A percentile compares a stretch with the other conserved stretches of the same genome.
These are phyloP conservation scores for Fomes fomentarius DNA, from an alignment of 1,284 basidiomycete genomes.

Conservation along the genomic window DNA sequence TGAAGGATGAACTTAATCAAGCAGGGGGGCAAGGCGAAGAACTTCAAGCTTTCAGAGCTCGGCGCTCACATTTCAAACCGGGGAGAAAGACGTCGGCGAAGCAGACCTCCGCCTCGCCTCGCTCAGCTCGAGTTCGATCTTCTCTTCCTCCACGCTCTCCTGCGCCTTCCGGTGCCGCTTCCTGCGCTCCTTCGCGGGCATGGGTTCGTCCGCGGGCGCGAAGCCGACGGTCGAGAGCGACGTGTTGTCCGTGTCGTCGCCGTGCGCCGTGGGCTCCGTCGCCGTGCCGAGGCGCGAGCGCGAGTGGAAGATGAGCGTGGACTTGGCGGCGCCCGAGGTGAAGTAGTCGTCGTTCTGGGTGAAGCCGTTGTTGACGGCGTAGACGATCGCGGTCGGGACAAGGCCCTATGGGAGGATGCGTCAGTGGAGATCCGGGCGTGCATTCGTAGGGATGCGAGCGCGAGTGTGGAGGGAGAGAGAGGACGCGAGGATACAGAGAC, in stretches of 20 bases:
- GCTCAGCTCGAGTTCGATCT: neutral
- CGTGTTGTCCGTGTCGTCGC: constrained; percentile 1
- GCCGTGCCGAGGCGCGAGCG: neutral
- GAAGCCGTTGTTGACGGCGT: constrained; percentile 9
- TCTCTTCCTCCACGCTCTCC: neutral
- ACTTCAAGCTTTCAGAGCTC: too few species aligned
- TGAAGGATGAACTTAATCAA: too few species aligned
- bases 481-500: neutral
- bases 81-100: neutral
- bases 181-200: neutral
- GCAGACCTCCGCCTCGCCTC: neutral
- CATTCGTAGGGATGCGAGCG: neutral
- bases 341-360: constrained; percentile 3
- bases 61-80: too few species aligned
- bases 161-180: neutral
- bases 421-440: neutral
- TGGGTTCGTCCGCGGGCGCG: neutral
- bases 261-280: constrained; percentile 3
- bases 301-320: neutral
- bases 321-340: neutral
- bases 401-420: neutral
- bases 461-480: neutral
- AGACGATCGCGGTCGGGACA: constrained; percentile 4
- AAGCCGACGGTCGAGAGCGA: constrained; percentile 3
- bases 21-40: too few species aligned